Conservation (phyloP, 179 eudicot species). For the Spergularia azorica region DNA sequence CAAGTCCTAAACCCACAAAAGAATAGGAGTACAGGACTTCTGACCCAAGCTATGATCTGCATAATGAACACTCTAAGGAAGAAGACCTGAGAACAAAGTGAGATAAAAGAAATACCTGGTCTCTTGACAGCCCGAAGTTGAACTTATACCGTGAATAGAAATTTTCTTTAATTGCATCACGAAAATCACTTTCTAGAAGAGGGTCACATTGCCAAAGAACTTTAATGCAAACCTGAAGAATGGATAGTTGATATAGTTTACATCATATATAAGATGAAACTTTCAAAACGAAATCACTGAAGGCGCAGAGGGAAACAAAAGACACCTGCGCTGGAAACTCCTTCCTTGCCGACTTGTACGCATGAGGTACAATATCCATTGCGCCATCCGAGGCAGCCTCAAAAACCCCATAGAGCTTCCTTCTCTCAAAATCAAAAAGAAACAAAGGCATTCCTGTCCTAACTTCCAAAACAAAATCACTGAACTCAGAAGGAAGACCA, state of each 20-base stretch:
- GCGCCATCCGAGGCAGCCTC: slow-evolving; percentile 48
- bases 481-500: slow-evolving; percentile 39
- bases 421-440: slow-evolving; percentile 41
- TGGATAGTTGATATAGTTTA: neutral
- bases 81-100: neutral
- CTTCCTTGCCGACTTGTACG: slow-evolving; percentile 32
- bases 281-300: neutral
- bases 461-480: slow-evolving; percentile 40
- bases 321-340: slow-evolving; percentile 52
- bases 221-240: slow-evolving; percentile 30
- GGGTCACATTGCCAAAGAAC: slow-evolving; percentile 34
- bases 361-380: slow-evolving; percentile 41
- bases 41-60: too few species aligned
- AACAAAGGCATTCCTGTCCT: slow-evolving; percentile 52
- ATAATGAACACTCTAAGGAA: too few species aligned
- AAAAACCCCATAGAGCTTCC: slow-evolving; percentile 49
- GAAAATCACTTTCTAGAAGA: slow-evolving; percentile 32
- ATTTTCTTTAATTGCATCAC: slow-evolving; percentile 37
- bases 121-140: slow-evolving; percentile 35
- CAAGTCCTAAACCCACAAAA: neutral
- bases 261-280: neutral
- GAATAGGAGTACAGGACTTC: neutral
- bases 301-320: neutral
- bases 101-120: slow-evolving; percentile 30
- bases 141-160: slow-evolving; percentile 27